A percentile compares a stretch with the other conserved stretches of the same genome.
Evolutionary conservation across 768 basidiomycete species (phyloP).

Genomic region (Podaxis rugospora): DNA sequence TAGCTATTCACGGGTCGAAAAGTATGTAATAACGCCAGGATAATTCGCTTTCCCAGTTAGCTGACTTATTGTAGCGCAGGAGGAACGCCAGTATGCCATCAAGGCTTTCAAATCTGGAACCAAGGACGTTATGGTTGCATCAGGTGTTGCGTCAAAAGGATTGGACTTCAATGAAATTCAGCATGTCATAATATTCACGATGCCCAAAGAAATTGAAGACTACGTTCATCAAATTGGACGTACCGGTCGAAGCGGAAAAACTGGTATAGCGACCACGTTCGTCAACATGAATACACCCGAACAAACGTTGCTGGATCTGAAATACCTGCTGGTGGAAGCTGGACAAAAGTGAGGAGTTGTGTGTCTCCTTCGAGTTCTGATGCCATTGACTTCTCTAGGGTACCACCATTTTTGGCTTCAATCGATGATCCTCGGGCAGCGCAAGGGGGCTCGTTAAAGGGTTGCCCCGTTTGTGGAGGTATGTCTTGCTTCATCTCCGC

Average conservation of each 20-base stretch:
- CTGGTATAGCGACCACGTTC: slow-evolving; percentile 98
- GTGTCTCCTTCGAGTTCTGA: not conserved
- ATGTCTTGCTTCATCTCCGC: slow-evolving; percentile 16
- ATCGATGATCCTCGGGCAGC: slow-evolving; percentile 88
- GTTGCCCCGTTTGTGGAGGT: slow-evolving; percentile 97
- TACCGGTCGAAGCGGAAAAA: slow-evolving; percentile 96
- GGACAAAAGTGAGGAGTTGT: slow-evolving; percentile 78
- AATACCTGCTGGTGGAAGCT: slow-evolving; percentile 94
- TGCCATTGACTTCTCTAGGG: slow-evolving; percentile 42
- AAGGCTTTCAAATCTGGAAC: slow-evolving; percentile 95
- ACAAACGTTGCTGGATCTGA: slow-evolving; percentile 93
- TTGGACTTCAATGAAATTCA: slow-evolving; percentile 99
- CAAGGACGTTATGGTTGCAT: slow-evolving; percentile 99
- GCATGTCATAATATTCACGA: slow-evolving; percentile 97
- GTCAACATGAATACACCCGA: slow-evolving; percentile 98
- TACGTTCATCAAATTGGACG: slow-evolving; percentile 99
- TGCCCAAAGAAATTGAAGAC: slow-evolving; percentile 99
- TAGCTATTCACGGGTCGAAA: slow-evolving; percentile 98
- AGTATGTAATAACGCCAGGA: slow-evolving; percentile 42
- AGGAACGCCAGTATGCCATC: slow-evolving; percentile 99
- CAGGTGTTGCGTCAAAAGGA: slow-evolving; percentile 95
- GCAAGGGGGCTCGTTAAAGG: slow-evolving; percentile 73
- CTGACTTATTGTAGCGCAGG: slow-evolving; percentile 61
- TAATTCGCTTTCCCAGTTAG: not conserved
- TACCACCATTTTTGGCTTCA: slow-evolving; percentile 86